Conservation (phyloP, 306 rosid species). For the Ziziphus jujuba region DNA sequence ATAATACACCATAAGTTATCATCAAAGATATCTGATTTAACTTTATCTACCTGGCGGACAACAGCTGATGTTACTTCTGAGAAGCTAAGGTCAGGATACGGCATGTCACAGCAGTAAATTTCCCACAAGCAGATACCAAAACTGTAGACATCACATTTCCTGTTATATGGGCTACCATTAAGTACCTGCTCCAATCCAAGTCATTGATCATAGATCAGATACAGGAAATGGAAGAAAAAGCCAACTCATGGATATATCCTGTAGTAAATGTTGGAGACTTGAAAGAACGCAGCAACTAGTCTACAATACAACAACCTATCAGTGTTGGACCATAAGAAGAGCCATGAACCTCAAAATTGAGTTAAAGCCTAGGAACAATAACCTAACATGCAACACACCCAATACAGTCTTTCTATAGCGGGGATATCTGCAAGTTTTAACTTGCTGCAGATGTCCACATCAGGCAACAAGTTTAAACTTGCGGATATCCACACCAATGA, state of each 20-base stretch:
- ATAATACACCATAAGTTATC: neutral
- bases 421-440: too few relatives aligned
- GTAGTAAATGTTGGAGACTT: neutral
- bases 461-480: too few relatives aligned
- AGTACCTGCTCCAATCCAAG: slow-evolving; percentile 68
- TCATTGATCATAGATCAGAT: slow-evolving; percentile 31
- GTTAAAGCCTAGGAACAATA: too few relatives aligned
- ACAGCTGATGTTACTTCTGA: slow-evolving; percentile 96
- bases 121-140: slow-evolving; percentile 98
- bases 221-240: neutral
- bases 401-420: too few relatives aligned
- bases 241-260: too few relatives aligned
- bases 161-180: slow-evolving; percentile 89
- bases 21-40: neutral
- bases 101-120: slow-evolving; percentile 98
- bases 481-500: too few relatives aligned
- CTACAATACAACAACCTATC: neutral
- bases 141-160: slow-evolving; percentile 95
- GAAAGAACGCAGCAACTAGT: neutral
- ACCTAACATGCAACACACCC: too few relatives aligned
- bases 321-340: too few relatives aligned
- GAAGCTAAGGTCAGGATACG: slow-evolving; percentile 96
- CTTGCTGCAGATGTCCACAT: too few relatives aligned
- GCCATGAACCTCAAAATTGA: too few relatives aligned
- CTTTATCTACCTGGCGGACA: slow-evolving; percentile 72